These are phyloP conservation scores for Petunia hybrid DNA, from an alignment of 305 asterid genomes.

Conservation along the genomic window DNA sequence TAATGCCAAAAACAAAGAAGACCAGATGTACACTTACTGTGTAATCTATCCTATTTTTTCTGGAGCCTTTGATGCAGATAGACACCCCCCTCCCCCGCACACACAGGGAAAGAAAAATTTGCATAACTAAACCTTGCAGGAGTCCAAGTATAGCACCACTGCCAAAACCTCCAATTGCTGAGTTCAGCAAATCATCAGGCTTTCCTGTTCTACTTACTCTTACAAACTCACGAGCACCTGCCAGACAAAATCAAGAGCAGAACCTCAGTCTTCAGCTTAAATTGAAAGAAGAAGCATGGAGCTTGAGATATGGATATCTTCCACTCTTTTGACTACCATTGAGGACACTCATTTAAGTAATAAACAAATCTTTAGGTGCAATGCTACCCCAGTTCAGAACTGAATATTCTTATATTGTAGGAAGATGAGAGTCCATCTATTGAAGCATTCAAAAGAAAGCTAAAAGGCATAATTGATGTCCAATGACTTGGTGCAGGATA, in stretches of 20 bases:
- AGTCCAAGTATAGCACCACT: conserved; percentile 94
- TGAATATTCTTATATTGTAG: not conserved
- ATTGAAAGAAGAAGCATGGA: not conserved
- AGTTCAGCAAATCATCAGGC: conserved; percentile 89
- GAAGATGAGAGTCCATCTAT: not conserved
- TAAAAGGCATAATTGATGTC: not conserved
- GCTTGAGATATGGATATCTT: not conserved
- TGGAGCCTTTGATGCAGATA: not conserved
- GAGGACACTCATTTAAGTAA: not conserved
- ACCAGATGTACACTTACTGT: not conserved
- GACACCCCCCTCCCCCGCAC: not conserved
- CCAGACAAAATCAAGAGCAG: conserved; percentile 34
- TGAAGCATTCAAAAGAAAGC: not conserved
- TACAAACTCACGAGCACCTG: conserved; percentile 92
- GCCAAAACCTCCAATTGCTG: conserved; percentile 79
- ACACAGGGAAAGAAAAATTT: conserved; percentile 17
- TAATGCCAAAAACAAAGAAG: not conserved
- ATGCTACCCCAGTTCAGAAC: conserved; percentile 8
- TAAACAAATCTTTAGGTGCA: not conserved
- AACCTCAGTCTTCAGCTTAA: not conserved
- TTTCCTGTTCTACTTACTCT: conserved; percentile 82
- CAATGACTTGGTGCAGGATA: not conserved
- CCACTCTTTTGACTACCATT: not conserved
- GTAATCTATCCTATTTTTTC: not conserved
- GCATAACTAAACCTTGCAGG: conserved; percentile 73